Evolutionary conservation across 2,329 filamentous ascomycete genomes (phyloP).

Genomic region (Scytalidium sp.): DNA sequence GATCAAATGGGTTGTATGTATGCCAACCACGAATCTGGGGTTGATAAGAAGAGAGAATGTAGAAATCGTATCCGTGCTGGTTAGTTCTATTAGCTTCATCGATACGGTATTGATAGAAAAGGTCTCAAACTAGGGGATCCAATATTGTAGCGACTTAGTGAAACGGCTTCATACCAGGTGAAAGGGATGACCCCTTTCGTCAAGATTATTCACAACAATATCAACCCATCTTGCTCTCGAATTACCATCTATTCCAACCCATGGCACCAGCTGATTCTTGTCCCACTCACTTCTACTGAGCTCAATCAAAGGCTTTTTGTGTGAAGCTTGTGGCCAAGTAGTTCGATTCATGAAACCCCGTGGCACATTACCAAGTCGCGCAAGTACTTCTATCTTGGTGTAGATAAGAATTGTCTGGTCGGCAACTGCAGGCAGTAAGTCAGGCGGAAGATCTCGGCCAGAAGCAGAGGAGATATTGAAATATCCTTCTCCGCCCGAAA

Average conservation of each 20-base stretch:
- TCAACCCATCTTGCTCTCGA: conserved; percentile 40
- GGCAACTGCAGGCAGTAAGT: conserved; percentile 22
- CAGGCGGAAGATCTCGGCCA: neutral
- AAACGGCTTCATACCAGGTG: conserved; percentile 35
- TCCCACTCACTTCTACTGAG: conserved; percentile 35
- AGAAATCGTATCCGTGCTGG: conserved; percentile 24
- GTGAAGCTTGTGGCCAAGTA: conserved; percentile 33
- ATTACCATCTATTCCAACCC: conserved; percentile 14
- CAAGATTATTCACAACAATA: conserved; percentile 46
- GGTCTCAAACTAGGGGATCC: neutral
- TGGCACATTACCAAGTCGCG: conserved; percentile 36
- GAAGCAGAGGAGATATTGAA: conserved; percentile 19
- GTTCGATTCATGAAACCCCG: conserved; percentile 44
- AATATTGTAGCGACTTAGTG: neutral
- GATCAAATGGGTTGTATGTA: conserved; percentile 34
- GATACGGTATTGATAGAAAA: conserved; percentile 15
- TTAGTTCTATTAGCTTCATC: conserved; percentile 8
- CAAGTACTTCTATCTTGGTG: conserved; percentile 40
- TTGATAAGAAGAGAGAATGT: conserved; percentile 6
- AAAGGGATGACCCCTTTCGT: conserved; percentile 47
- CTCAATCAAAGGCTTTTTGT: conserved; percentile 26
- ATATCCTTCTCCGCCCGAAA: neutral
- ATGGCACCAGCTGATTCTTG: conserved; percentile 33
- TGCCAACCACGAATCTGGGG: neutral
- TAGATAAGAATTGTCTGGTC: conserved; percentile 39